Evolutionary conservation across 371 early-diverging fungal species (phyloP).

Genomic region (Apophysomyces elegans): DNA sequence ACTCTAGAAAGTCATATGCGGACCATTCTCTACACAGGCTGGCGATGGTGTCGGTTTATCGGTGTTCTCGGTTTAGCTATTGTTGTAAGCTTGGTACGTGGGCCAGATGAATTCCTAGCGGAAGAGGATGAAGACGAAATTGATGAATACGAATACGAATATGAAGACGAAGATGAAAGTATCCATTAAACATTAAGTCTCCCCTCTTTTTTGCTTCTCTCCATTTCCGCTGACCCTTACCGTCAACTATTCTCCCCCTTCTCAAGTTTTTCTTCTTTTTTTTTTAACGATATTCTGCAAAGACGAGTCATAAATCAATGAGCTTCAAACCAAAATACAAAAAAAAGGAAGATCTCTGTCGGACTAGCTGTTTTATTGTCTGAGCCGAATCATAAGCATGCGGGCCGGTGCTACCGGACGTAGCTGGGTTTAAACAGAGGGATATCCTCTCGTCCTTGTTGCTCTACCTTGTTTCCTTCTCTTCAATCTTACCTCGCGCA

Average conservation of each 20-base stretch:
- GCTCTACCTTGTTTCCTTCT: neutral
- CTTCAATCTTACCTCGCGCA: slow-evolving; percentile 11
- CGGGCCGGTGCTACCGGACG: too few relatives aligned
- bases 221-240: neutral
- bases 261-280: neutral
- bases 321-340: too few relatives aligned
- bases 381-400: neutral
- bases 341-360: neutral
- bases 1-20: neutral
- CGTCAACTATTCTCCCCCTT: too few relatives aligned
- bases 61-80: slow-evolving; percentile 1
- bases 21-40: slow-evolving; percentile 7
- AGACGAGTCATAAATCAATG: too few relatives aligned
- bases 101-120: neutral
- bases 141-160: neutral
- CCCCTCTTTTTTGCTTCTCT: neutral
- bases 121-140: neutral
- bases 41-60: slow-evolving; percentile 7
- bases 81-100: neutral
- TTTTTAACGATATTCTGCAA: neutral
- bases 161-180: neutral
- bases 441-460: neutral
- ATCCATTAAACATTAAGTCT: neutral
- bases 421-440: neutral
- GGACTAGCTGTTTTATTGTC: neutral